Evolutionary conservation across 2,329 filamentous ascomycete species (phyloP).

Genomic region (Phoma sp.): DNA sequence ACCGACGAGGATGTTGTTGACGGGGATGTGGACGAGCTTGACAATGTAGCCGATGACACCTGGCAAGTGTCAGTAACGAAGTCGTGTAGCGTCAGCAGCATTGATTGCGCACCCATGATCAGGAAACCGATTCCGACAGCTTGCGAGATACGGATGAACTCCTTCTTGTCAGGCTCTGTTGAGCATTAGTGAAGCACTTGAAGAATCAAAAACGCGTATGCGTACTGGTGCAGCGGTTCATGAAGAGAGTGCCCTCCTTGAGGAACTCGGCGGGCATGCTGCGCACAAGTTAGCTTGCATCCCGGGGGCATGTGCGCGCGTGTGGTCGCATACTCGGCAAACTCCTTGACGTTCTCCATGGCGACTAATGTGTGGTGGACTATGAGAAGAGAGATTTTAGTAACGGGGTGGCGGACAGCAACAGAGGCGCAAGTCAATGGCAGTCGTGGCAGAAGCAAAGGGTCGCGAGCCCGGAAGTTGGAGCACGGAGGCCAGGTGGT

Average conservation of each 20-base stretch:
- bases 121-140: slow-evolving; percentile 60
- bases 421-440: slow-evolving; percentile 14
- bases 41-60: slow-evolving; percentile 59
- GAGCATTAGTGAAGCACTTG: slow-evolving; percentile 33
- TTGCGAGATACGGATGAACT: slow-evolving; percentile 55
- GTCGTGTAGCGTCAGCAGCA: background rate
- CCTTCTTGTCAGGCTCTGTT: slow-evolving; percentile 51
- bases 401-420: background rate
- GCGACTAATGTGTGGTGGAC: slow-evolving; percentile 46
- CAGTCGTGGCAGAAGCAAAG: slow-evolving; percentile 11
- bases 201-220: background rate
- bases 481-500: slow-evolving; percentile 37
- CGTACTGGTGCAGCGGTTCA: slow-evolving; percentile 56
- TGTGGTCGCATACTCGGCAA: slow-evolving; percentile 61
- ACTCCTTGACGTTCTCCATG: slow-evolving; percentile 72
- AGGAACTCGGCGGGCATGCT: slow-evolving; percentile 50
- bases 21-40: slow-evolving; percentile 60
- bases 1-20: slow-evolving; percentile 61
- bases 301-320: background rate
- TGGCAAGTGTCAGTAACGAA: background rate
- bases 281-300: slow-evolving; percentile 28
- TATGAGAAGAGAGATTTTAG: background rate
- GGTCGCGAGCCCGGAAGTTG: slow-evolving; percentile 27
- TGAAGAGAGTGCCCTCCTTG: slow-evolving; percentile 57
- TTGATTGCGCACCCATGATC: slow-evolving; percentile 51